Evolutionary conservation across 768 basidiomycete species (phyloP).

Genomic region (Boletus patriciae): DNA sequence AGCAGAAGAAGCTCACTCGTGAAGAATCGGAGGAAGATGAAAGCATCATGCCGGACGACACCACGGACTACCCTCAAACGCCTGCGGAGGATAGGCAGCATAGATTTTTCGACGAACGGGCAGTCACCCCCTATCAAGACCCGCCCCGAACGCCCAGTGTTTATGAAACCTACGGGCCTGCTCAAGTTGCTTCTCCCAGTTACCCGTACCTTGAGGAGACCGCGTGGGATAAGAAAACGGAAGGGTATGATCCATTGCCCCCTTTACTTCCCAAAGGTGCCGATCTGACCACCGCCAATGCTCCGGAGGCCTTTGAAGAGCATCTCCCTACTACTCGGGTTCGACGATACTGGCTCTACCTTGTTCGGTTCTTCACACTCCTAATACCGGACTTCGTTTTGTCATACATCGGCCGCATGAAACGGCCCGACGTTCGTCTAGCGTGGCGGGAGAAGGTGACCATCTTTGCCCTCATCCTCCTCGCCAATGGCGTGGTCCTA

Average conservation of each 20-base stretch:
- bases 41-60: constrained; percentile 42
- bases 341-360: constrained; percentile 57
- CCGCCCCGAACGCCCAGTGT: constrained; percentile 31
- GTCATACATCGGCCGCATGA: constrained; percentile 56
- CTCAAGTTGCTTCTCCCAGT: constrained; percentile 24
- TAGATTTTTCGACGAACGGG: constrained; percentile 34
- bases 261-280: constrained; percentile 39
- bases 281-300: constrained; percentile 42
- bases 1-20: constrained; percentile 40
- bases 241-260: constrained; percentile 29
- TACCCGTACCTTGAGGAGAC: constrained; percentile 36
- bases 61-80: constrained; percentile 41
- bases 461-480: constrained; percentile 58
- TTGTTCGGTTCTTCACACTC: constrained; percentile 54
- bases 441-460: constrained; percentile 72
- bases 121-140: constrained; percentile 30
- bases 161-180: constrained; percentile 26
- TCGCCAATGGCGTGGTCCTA: constrained; percentile 53
- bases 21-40: constrained; percentile 49
- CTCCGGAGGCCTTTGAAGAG: constrained; percentile 51
- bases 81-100: constrained; percentile 31
- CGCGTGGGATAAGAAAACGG: constrained; percentile 46
- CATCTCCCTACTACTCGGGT: constrained; percentile 51
- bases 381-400: constrained; percentile 57
- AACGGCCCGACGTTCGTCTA: constrained; percentile 63